Percentiles rank a stretch among this genome's conserved stretches.
Conservation (phyloP, 495 filamentous ascomycete species). For the Annulohypoxylon stygium region DNA sequence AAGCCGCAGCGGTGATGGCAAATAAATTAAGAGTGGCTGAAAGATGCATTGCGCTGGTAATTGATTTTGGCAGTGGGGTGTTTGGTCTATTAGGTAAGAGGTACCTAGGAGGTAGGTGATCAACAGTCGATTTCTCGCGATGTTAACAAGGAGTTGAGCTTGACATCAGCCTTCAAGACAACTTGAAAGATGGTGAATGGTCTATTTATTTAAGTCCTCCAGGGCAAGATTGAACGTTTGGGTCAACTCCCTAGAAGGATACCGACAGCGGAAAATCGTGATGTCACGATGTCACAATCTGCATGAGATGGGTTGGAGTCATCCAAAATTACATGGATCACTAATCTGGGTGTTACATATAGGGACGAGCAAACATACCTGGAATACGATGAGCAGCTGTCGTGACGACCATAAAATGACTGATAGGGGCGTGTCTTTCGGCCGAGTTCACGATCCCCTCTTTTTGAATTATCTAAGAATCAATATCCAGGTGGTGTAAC, state of each 20-base stretch:
- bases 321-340: not conserved
- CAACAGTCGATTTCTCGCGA: not conserved
- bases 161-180: not conserved
- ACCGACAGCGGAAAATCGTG: slow-evolving; percentile 9
- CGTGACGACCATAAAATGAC: no score
- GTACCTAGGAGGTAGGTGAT: not conserved
- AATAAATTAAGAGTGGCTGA: slow-evolving; percentile 5
- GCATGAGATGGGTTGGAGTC: slow-evolving; percentile 2
- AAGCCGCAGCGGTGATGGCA: not conserved
- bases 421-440: no score
- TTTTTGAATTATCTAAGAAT: no score
- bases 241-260: not conserved
- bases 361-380: no score
- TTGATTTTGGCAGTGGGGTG: not conserved
- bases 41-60: slow-evolving; percentile 21
- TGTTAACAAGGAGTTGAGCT: not conserved
- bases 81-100: not conserved
- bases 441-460: no score
- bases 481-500: not conserved
- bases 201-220: not conserved
- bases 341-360: not conserved
- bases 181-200: not conserved
- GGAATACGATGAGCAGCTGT: no score
- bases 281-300: slow-evolving; percentile 32
- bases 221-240: not conserved